phyloP scores from a whole-genome alignment of 768 basidiomycete species.

The Lentinula guzmanii region DNA sequence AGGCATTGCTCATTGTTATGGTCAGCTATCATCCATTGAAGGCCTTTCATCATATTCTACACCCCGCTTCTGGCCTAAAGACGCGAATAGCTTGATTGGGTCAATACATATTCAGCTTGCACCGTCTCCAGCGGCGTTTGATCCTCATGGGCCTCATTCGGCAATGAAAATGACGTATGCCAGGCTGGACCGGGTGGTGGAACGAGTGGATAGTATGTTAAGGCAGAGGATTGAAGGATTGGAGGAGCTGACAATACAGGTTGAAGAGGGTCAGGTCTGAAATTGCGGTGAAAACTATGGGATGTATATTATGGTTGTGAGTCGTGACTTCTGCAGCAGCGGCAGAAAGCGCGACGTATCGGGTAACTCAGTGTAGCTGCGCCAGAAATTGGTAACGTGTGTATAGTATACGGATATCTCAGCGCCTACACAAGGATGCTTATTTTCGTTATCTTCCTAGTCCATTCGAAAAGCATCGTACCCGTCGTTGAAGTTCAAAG shows the following conservation, averaged over 20 bases:
- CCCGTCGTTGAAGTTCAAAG: no score
- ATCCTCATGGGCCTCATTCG: conserved; percentile 50
- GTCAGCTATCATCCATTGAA: conserved; percentile 66
- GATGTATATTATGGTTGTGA: background rate
- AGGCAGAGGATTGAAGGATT: conserved; percentile 72
- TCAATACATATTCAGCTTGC: conserved; percentile 90
- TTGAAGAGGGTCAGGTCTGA: conserved; percentile 38
- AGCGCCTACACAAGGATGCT: no score
- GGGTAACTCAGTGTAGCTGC: no score
- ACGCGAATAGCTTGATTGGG: conserved; percentile 78
- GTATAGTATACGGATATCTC: no score
- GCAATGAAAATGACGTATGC: conserved; percentile 43
- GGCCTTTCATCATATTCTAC: conserved; percentile 77
- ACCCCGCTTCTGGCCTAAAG: conserved; percentile 95
- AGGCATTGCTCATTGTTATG: background rate
- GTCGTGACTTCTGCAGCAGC: background rate
- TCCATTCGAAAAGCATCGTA: no score
- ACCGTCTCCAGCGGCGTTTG: conserved; percentile 48
- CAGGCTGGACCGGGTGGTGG: conserved; percentile 66
- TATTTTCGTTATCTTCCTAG: no score
- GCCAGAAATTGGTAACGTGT: no score
- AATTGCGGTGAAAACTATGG: background rate
- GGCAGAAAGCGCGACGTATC: no score
- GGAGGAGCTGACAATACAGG: conserved; percentile 87
- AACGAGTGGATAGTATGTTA: conserved; percentile 68